These are phyloP conservation scores for Rutidosis leptorrhynchoides DNA, from an alignment of 129 eudicot genomes.

Conservation along the genomic window DNA sequence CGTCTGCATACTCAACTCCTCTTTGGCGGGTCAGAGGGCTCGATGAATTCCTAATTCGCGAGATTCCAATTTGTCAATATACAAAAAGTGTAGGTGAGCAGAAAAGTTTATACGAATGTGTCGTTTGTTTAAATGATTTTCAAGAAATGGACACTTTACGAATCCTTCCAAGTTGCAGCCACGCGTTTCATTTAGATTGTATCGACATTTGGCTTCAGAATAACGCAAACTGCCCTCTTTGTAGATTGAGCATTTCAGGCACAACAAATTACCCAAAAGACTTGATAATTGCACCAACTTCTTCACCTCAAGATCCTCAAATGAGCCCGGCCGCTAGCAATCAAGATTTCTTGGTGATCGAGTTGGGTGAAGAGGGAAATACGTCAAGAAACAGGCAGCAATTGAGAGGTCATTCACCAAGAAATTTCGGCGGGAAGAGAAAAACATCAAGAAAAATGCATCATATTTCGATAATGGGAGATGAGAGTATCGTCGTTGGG, in stretches of 20 bases:
- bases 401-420: conserved; percentile 43
- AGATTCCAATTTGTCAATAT: conserved; percentile 69
- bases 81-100: conserved; percentile 30
- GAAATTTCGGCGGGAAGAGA: conserved; percentile 39
- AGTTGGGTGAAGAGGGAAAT: conserved; percentile 41
- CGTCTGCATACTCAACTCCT: conserved; percentile 59
- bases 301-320: conserved; percentile 81
- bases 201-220: conserved; percentile 87
- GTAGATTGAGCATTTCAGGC: conserved; percentile 75
- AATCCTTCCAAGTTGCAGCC: conserved; percentile 72
- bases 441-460: conserved; percentile 46
- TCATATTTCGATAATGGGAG: conserved; percentile 80
- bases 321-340: conserved; percentile 40
- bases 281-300: conserved; percentile 63
- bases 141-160: conserved; percentile 62
- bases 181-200: conserved; percentile 84
- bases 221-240: conserved; percentile 87
- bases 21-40: conserved; percentile 65
- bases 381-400: conserved; percentile 35
- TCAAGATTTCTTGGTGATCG: conserved; percentile 72
- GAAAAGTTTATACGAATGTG: conserved; percentile 54
- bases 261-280: conserved; percentile 42
- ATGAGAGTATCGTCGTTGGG: conserved; percentile 57
- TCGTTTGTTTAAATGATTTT: conserved; percentile 81
- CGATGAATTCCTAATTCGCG: conserved; percentile 55